These are phyloP conservation scores for Lolium multiflorum DNA, from an alignment of 176 grass and related monocot genomes.

Conservation along the genomic window DNA sequence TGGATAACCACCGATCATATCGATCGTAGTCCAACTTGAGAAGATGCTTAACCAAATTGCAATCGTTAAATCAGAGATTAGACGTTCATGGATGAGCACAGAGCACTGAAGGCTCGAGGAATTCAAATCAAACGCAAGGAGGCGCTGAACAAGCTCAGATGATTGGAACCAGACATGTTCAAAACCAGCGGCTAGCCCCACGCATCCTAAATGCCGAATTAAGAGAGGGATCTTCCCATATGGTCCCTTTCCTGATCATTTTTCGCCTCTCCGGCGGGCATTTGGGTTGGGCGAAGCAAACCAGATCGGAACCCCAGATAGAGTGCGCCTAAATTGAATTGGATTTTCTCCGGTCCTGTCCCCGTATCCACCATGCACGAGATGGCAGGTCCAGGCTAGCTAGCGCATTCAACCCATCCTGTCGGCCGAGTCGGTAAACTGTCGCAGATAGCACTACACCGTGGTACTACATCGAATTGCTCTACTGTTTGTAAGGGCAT, in stretches of 20 bases:
- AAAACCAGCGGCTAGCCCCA: constrained; percentile 2
- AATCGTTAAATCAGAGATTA: neutral
- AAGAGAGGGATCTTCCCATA: neutral
- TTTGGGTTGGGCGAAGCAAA: neutral
- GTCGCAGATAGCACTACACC: neutral
- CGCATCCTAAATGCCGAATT: neutral
- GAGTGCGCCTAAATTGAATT: constrained; percentile 34
- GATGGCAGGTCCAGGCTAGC: constrained; percentile 11
- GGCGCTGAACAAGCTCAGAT: neutral
- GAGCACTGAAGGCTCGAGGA: too few species aligned
- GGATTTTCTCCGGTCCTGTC: neutral
- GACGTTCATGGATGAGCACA: neutral
- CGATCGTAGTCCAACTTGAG: neutral
- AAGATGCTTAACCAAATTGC: neutral
- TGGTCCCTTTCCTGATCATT: constrained; percentile 24
- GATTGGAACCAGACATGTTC: constrained; percentile 38
- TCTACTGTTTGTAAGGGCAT: too few species aligned
- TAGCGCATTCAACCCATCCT: constrained; percentile 43
- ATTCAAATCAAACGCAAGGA: neutral
- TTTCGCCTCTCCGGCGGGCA: neutral
- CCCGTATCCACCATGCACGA: neutral
- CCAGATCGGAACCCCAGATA: constrained; percentile 1
- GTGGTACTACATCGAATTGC: neutral
- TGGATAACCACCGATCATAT: too few species aligned
- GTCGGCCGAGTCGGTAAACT: neutral